A percentile compares a stretch with the other conserved stretches of the same genome.
phyloP scores from a whole-genome alignment of 1,139 yeast species.

The Geotrichum siamense region DNA sequence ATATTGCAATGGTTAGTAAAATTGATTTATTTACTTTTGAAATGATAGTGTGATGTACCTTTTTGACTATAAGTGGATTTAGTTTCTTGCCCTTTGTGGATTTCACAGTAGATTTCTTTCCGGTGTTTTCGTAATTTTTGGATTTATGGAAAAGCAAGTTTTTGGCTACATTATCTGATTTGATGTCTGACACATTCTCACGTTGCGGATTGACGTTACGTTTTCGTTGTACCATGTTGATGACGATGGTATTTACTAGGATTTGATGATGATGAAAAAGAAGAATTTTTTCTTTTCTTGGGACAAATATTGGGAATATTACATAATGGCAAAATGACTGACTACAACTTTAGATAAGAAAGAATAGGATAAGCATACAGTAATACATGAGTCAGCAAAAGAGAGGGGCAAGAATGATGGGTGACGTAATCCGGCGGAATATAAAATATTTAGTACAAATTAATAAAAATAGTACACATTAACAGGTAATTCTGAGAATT shows the following conservation, averaged over 20 bases:
- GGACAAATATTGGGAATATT: no score
- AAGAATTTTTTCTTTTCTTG: no score
- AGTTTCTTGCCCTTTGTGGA: conserved; percentile 19
- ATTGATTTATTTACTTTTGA: background rate
- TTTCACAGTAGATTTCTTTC: conserved; percentile 15
- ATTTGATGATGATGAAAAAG: no score
- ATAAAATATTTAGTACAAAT: conserved; percentile 3
- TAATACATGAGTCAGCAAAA: no score
- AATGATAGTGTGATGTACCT: no score
- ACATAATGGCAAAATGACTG: no score
- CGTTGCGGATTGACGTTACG: conserved; percentile 22
- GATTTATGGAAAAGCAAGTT: conserved; percentile 25
- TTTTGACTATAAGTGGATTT: conserved; percentile 12
- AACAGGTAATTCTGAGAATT: conserved; percentile 10
- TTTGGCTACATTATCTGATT: conserved; percentile 20
- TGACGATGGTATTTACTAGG: background rate
- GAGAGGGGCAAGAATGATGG: no score
- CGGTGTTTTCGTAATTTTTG: conserved; percentile 26
- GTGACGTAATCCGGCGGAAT: no score
- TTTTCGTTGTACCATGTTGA: conserved; percentile 21
- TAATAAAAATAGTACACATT: background rate
- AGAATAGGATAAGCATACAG: no score
- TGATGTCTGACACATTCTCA: conserved; percentile 20
- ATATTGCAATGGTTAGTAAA: conserved; percentile 14
- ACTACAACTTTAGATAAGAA: no score